Base-by-base conservation (phyloP, 2,329 filamentous ascomycete genomes). In the Colletotrichum spaethianum region DNA sequence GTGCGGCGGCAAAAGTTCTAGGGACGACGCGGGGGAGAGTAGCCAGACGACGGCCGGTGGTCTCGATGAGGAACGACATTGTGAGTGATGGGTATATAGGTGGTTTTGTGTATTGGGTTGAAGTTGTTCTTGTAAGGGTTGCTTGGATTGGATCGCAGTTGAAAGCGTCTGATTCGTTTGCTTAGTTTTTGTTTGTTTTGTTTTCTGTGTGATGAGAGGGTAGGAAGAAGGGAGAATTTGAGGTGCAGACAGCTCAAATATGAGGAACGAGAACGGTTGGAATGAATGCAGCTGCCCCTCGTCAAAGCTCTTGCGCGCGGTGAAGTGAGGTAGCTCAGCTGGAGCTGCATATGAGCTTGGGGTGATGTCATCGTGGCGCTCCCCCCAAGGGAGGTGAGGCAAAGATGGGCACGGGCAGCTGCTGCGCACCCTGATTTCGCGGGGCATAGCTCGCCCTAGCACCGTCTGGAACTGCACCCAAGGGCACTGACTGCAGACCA, bases 11-110 rank as follows among this genome's bases (percentile, higher is more conserved):
- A 50, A 84, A 76, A 53, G 82, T 77, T 52, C 83, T 81, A 52
- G 82, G 80, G 56, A 83, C 73, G 73, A 82, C 75, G 66, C 81
- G 75, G 73, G 79, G 74, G 62, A 79, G 73, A 73, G 79, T 75
- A 23, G 82, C 82, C 44, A 72, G 28, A 64, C 85, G 84, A 79
- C 87, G 85, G 75, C 82, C 71, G 74, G 83, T 76, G 72, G 82
- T 78, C 77, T 87, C 80, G 72, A 86, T 84, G 81, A 90, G 80
- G 81, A 87, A 87, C 63, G 88, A 89, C 88, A 91, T 90, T 73
- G 61, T 77, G 70, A 44, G 18, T 59, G 50, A 67, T 28, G 18
- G 20, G 26, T 53, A 72, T 50, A 20, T 55, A 55, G 9, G 38
- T 40, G 38, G 28, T 16, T 28, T 1, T 23, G 5, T 36, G 2